Evolutionary conservation across 2,329 filamentous ascomycete species (phyloP).

Genomic region (Fusarium longipes): DNA sequence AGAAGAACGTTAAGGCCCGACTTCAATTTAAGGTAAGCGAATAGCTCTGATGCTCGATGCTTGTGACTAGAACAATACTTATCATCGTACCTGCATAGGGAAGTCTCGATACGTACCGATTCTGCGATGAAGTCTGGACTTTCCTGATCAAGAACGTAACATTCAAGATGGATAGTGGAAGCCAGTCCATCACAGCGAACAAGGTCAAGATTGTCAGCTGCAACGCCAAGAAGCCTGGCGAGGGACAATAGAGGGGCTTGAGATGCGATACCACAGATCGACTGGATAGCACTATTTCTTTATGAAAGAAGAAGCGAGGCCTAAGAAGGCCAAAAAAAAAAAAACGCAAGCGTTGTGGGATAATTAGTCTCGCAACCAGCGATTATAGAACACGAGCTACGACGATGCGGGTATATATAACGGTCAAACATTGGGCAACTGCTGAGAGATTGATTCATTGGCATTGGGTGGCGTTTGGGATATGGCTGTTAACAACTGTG

Average conservation of each 20-base stretch:
- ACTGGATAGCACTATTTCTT: background rate
- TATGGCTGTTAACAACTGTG: slow-evolving; percentile 6
- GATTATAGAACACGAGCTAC: background rate
- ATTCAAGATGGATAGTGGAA: slow-evolving; percentile 94
- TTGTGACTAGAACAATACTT: background rate
- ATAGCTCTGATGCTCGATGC: background rate
- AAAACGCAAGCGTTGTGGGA: no score
- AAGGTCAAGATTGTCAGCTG: slow-evolving; percentile 99
- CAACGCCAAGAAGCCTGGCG: slow-evolving; percentile 80
- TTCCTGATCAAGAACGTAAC: slow-evolving; percentile 98
- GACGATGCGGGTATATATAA: background rate
- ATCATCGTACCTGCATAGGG: slow-evolving; percentile 68
- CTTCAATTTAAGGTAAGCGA: slow-evolving; percentile 88
- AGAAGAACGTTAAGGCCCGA: slow-evolving; percentile 90
- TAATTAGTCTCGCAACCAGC: background rate
- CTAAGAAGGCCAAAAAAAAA: background rate
- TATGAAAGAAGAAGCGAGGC: background rate
- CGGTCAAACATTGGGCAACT: slow-evolving; percentile 36
- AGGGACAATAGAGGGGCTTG: slow-evolving; percentile 45
- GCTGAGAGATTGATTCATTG: slow-evolving; percentile 28
- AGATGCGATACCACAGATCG: background rate
- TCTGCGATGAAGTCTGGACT: slow-evolving; percentile 99
- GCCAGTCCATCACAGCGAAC: slow-evolving; percentile 80
- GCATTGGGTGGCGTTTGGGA: slow-evolving; percentile 46
- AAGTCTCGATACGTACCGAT: slow-evolving; percentile 96